These are phyloP conservation scores for Fusarium sambucinum DNA, from an alignment of 2,329 filamentous ascomycete species.

Conservation along the genomic window DNA sequence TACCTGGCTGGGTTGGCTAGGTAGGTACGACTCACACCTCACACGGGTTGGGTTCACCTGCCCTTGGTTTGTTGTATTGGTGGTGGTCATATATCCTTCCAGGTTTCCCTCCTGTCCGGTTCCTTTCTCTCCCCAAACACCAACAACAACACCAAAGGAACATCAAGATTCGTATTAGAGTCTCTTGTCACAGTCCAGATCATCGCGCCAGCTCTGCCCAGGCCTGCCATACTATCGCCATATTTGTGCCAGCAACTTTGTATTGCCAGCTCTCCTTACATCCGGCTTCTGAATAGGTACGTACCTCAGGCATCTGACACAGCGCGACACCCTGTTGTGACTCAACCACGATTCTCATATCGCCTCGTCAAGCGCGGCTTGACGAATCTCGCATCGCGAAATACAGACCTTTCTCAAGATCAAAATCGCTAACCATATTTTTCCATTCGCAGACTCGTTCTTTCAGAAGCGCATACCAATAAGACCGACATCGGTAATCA, in stretches of 20 bases:
- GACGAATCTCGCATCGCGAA: conserved; percentile 28
- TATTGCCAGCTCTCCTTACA: conserved; percentile 45
- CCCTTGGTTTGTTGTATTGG: conserved; percentile 34
- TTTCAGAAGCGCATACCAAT: conserved; percentile 59
- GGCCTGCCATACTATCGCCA: conserved; percentile 48
- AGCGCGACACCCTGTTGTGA: conserved; percentile 34
- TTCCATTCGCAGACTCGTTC: conserved; percentile 55
- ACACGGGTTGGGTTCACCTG: conserved; percentile 38
- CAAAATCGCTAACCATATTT: conserved; percentile 34
- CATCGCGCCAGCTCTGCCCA: conserved; percentile 65
- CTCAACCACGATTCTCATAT: conserved; percentile 39
- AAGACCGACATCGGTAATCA: conserved; percentile 59
- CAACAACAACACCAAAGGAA: conserved; percentile 64
- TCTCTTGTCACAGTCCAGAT: conserved; percentile 72
- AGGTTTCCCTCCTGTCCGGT: conserved; percentile 52
- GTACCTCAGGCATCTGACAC: conserved; percentile 41
- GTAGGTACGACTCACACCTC: conserved; percentile 37
- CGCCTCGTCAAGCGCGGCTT: conserved; percentile 1
- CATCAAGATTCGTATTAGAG: conserved; percentile 66
- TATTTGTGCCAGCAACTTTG: conserved; percentile 44
- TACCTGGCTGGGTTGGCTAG: conserved; percentile 19
- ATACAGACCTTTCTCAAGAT: conserved; percentile 6
- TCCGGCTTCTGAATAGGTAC: conserved; percentile 52
- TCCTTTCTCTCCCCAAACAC: conserved; percentile 58
- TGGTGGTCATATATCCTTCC: conserved; percentile 46